Base-by-base conservation (phyloP, 345 rosid species). In the Citrus reticulata region DNA sequence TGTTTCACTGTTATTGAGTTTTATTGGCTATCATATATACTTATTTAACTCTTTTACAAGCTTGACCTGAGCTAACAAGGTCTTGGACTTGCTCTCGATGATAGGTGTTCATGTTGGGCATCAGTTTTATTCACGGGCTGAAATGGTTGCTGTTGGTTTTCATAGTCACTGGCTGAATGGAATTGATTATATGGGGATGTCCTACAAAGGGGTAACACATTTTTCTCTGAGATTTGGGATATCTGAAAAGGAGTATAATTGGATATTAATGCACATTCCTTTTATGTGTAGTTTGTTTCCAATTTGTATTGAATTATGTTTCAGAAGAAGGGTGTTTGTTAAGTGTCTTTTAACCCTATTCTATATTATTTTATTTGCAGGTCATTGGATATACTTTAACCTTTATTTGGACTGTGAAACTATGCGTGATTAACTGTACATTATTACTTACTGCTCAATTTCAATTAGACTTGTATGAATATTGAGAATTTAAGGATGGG, bases 161-260 rank as follows among this genome's bases (percentile, higher is more conserved):
- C 99, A 94, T 77, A 82, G 88, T 81, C 99, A 96, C 66, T 96
- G 98, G 99, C 82, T 96, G 86, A 93, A 91, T 85, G 99, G 98
- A 32, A 96, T 94, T 39, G 98, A 94, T 80, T 96, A 46, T 77
- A 90, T 96, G 94, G 98, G 98, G 54, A 0, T 14, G n/a, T 78
- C 81, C 20, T 91, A 91, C 83, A 58, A 37, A 81, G 86, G 81
- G 86, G 97, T 94, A 88, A 81, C 64, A 49, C 77, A 39, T 74
- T 69, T 54, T 39, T 25, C 70, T 37, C 13, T 54, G 6, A 7
- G 24, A 54, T 39, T 79, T 61, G 74, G 49, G 65, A 40, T 72
- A 34, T 46, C 64, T 7, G n/a, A 64, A 24, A 42, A 4, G 19
- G 9, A 22, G 34, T 46, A 30, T 27, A 75, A 14, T 35, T 55